Evolutionary conservation across 2,329 filamentous ascomycete genomes (phyloP).

Genomic region (Xylariaceae sp.): DNA sequence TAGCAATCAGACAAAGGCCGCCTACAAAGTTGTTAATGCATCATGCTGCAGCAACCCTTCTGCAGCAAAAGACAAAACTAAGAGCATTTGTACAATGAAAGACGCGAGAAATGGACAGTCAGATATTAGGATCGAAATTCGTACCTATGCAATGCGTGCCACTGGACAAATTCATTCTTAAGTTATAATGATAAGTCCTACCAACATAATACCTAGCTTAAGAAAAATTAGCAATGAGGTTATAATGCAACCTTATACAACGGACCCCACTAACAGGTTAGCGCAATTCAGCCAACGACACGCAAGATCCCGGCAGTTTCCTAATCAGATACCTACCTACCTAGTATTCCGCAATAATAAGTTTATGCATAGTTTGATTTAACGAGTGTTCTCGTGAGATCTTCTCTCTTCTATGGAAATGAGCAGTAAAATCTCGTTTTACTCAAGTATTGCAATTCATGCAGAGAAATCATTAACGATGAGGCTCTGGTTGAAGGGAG

Average conservation of each 20-base stretch:
- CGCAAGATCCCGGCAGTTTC: slow-evolving; percentile 1
- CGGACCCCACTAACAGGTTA: not conserved
- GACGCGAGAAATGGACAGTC: no score
- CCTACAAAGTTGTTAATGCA: no score
- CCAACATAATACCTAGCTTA: no score
- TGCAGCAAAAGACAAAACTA: no score
- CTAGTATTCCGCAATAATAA: not conserved
- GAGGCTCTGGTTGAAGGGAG: not conserved
- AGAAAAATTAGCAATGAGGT: slow-evolving; percentile 1
- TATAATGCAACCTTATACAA: slow-evolving; percentile 3
- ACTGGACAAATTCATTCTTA: no score
- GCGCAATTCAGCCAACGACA: not conserved
- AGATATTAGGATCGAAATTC: no score
- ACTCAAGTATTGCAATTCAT: not conserved
- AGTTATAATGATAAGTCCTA: no score
- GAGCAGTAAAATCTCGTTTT: not conserved
- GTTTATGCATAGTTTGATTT: slow-evolving; percentile 7
- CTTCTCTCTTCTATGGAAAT: not conserved
- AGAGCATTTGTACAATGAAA: no score
- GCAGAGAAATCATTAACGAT: not conserved
- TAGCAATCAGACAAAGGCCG: no score
- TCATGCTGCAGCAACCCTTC: no score
- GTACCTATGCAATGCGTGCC: no score
- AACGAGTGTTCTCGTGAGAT: not conserved
- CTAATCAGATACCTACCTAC: no score